Percentiles rank a stretch among this genome's conserved stretches.
phyloP scores from a whole-genome alignment of 1,284 basidiomycete genomes.

The Ustilago sp. region DNA sequence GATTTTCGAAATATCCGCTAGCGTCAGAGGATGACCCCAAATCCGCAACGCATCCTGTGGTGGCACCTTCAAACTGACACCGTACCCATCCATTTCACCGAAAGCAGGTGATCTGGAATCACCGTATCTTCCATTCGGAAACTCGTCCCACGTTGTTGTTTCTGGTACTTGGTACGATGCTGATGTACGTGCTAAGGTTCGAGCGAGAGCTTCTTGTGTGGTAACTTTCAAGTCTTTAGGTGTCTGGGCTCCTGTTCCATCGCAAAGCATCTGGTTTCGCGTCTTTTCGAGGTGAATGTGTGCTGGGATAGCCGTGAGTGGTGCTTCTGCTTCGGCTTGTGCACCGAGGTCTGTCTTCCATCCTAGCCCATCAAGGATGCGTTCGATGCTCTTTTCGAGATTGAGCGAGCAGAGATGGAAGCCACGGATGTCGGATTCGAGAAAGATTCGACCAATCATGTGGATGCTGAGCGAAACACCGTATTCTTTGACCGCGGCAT shows the following conservation, averaged over 20 bases:
- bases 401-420: constrained; percentile 98
- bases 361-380: constrained; percentile 75
- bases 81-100: constrained; percentile 68
- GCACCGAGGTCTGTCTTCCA: constrained; percentile 43
- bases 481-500: constrained; percentile 89
- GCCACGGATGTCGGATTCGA: constrained; percentile 78
- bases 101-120: constrained; percentile 67
- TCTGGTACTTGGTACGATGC: constrained; percentile 49
- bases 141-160: constrained; percentile 66
- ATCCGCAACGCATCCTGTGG: constrained; percentile 77
- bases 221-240: constrained; percentile 46
- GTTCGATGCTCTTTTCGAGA: constrained; percentile 92
- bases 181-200: constrained; percentile 44
- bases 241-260: constrained; percentile 48
- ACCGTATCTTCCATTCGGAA: constrained; percentile 68
- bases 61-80: constrained; percentile 67
- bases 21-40: constrained; percentile 83
- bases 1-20: constrained; percentile 80
- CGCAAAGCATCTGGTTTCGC: constrained; percentile 49
- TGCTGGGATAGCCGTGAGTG: constrained; percentile 21
- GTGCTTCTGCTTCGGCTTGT: constrained; percentile 15
- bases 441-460: constrained; percentile 77
- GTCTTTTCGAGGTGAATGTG: constrained; percentile 41
- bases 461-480: constrained; percentile 75
- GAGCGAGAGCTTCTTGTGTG: constrained; percentile 42